Base-by-base conservation (phyloP, 2,329 filamentous ascomycete genomes). In the Cladobotryum mycophilum region DNA sequence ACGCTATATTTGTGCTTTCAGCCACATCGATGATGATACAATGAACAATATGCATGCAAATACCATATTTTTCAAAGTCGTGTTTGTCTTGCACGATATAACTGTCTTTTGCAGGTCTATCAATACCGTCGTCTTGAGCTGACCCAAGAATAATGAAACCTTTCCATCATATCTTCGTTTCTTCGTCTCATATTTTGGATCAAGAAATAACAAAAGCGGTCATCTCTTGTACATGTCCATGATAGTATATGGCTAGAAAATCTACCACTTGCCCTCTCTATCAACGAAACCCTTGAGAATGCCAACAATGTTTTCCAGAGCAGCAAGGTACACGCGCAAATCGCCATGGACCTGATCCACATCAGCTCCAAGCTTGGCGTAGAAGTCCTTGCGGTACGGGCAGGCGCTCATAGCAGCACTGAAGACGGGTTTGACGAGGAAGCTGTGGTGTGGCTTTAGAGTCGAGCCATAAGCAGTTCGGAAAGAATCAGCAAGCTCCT, bases 351-450 rank as follows among this genome's bases (percentile, higher is more conserved):
- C 85, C 69, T 85, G 81, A 30, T 66, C 71, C 37, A 79, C 70
- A 64, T 88, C 80, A 17, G 76, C 74, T 36, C 88, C 90, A 41
- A 99, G 77, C 80, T 96, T 96, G 58, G 72, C 72, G 68, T 96
- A 97, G 67, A 99, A 97, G 70, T 92, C 88, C 68, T 88, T 89
- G 60, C 92, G 83, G 78, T 96, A 96, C 2, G 93, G 93, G 59
- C 88, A 92, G 15, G 90, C 91, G 60, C 82, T 81, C 90, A 99
- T 96, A 67, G 92, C 92, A 55, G 90, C 86, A 61, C 80, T 87
- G 80, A 97, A 97, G 66, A 96, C 79, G 54, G 89, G 89, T 79
- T 95, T 96, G 62, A 96, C 75, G 56, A 96, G 62, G 71, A 95
- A 90, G 65, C 79, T 83, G 78, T 99, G 93, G 76, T 95, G 84